Evolutionary conservation across 305 asterid species (phyloP), one percentile per base, ranked within the genome.

Genomic region (Fraxinus platypoda): DNA sequence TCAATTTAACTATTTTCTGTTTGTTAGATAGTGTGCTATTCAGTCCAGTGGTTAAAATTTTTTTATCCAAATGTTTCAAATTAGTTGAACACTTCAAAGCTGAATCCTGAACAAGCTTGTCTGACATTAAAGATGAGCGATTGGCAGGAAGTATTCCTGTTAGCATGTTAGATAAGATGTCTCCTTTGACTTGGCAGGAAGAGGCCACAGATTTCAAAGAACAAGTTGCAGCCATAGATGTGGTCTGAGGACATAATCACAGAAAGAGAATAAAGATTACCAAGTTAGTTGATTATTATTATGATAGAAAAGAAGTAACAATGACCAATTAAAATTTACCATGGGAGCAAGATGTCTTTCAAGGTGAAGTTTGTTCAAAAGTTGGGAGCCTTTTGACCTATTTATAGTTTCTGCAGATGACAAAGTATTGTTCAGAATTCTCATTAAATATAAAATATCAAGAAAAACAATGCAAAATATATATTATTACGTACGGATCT

Each of bases 61-160:
- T 89, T 82, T 86, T 88, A 83, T 84, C 83, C 34, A 84, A 28
- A 74, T 43, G 59, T 57, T 80, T 70, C 70, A 80, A 78, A 85
- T 85, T 86, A 83, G 86, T 88, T 35, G 89, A 87, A 85, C 84
- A 43, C 77, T 87, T 88, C 79, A 81, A 81, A 70, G 73, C 54
- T 78, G 91, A 84, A 77, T 78, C 87, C 79, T 76, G 87, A 41
- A 80, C 81, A 75, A 78, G 86, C 86, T 87, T 88, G 84, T 87
- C 88, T 72, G 89, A 78, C 54, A 86, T 81, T 85, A 92, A 85
- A 84, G 89, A 86, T 70, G 97, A 92, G 78, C 95, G 92, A 84
- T 96, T 96, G 77, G 99, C 99, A 82, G 99, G 98, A 90, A 91
- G 90, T 80, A 93, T 84, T 76, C 91, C 95, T 34, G 83, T 80